Percentiles rank a stretch among this genome's conserved stretches.
phyloP scores from a whole-genome alignment of 2,329 filamentous ascomycete species.

The Trichoderma arundinaceum region DNA sequence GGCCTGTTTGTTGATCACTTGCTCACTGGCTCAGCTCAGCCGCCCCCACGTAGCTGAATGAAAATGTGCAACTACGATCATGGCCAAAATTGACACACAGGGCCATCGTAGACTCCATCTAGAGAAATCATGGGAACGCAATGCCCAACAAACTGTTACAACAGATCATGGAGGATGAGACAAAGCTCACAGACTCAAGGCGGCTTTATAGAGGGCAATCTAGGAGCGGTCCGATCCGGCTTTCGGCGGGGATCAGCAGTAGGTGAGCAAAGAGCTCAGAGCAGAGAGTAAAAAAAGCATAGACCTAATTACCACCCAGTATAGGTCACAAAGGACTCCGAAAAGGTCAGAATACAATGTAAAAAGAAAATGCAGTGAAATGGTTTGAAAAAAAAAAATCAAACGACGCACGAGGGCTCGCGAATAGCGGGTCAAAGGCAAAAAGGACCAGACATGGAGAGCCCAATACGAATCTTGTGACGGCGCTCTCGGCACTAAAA shows the following conservation, averaged over 20 bases:
- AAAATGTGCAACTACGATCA: no score
- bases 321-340: no score
- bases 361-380: background rate
- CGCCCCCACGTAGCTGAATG: no score
- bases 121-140: no score
- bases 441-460: background rate
- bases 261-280: background rate
- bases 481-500: background rate
- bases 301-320: background rate
- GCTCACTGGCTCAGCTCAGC: background rate
- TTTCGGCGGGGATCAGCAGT: background rate
- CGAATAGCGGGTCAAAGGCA: background rate
- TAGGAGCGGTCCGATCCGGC: slow-evolving; percentile 14
- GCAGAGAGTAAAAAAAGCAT: background rate
- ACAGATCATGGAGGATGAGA: no score
- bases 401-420: background rate
- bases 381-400: background rate
- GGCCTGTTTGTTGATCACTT: background rate
- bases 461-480: background rate
- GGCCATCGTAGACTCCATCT: no score
- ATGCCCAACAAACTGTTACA: no score
- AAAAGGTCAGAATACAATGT: background rate
- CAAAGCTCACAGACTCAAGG: background rate
- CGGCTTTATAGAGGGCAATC: background rate
- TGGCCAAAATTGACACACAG: no score